Evolutionary conservation across 2,329 filamentous ascomycete species (phyloP).

Genomic region (Cladophialophora psammophila): DNA sequence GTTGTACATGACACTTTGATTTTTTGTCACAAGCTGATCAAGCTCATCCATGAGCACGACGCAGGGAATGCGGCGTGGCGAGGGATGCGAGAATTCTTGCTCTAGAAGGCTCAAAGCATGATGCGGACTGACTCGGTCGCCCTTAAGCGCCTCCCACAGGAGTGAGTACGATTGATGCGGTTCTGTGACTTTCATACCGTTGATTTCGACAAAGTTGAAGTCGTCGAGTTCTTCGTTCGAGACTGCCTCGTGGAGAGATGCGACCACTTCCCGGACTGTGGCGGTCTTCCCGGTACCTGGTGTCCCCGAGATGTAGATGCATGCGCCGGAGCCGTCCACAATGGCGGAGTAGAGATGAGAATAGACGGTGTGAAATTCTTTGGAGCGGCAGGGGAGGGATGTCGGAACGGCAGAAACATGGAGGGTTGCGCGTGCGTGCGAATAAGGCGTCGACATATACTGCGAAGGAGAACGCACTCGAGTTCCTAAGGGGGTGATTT

Average conservation of each 20-base stretch:
- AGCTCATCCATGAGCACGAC: slow-evolving; percentile 99
- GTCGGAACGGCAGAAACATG: slow-evolving; percentile 93
- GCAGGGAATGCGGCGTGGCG: slow-evolving; percentile 86
- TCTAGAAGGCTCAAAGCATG: slow-evolving; percentile 92
- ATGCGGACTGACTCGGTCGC: slow-evolving; percentile 87
- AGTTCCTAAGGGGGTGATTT: slow-evolving; percentile 94
- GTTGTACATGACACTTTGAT: slow-evolving; percentile 99
- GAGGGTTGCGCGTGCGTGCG: slow-evolving; percentile 83
- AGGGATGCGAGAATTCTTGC: slow-evolving; percentile 89
- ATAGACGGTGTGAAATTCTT: slow-evolving; percentile 90
- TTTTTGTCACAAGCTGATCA: slow-evolving; percentile 96
- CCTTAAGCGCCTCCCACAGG: slow-evolving; percentile 94
- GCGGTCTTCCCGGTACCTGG: slow-evolving; percentile 97
- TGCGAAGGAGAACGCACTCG: slow-evolving; percentile 75
- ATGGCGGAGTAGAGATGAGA: slow-evolving; percentile 94
- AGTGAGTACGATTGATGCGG: slow-evolving; percentile 95
- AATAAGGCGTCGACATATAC: slow-evolving; percentile 83
- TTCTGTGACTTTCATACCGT: slow-evolving; percentile 99
- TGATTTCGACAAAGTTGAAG: slow-evolving; percentile 99
- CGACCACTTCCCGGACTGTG: slow-evolving; percentile 93
- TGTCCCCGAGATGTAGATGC: slow-evolving; percentile 99
- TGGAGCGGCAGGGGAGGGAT: slow-evolving; percentile 87
- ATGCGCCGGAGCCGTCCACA: slow-evolving; percentile 88
- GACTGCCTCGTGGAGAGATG: slow-evolving; percentile 86
- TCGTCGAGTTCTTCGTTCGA: slow-evolving; percentile 91